phyloP scores from a whole-genome alignment of 176 grass and related monocot genomes.

The Puccinellia tenuiflora region DNA sequence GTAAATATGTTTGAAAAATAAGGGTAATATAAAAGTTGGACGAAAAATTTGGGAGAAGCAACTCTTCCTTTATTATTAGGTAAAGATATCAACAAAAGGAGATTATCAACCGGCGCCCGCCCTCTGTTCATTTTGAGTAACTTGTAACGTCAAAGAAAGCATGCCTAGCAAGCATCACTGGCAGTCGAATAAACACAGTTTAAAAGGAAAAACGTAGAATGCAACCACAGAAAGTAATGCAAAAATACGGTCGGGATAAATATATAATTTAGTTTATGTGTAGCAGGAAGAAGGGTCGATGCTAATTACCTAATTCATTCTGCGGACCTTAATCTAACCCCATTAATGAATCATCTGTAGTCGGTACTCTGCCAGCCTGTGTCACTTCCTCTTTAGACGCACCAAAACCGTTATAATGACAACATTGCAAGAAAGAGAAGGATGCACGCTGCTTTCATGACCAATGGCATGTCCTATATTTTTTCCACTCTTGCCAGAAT shows the following conservation, averaged over 20 bases:
- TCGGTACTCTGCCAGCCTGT: slow-evolving; percentile 48
- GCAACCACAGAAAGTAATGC: slow-evolving; percentile 8
- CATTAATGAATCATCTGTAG: slow-evolving; percentile 35
- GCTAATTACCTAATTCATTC: slow-evolving; percentile 59
- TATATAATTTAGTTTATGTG: slow-evolving; percentile 6
- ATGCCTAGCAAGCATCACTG: not conserved
- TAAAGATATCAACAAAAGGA: no score
- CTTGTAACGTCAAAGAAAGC: slow-evolving; percentile 5
- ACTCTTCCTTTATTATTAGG: no score
- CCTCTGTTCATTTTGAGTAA: not conserved
- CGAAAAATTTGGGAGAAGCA: no score
- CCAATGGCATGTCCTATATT: slow-evolving; percentile 58
- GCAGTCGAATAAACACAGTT: not conserved
- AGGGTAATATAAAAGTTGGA: no score
- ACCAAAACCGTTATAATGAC: slow-evolving; percentile 51
- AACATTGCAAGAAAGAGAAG: slow-evolving; percentile 93
- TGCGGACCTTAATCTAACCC: slow-evolving; percentile 51
- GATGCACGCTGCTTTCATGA: slow-evolving; percentile 54
- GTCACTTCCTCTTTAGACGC: slow-evolving; percentile 81
- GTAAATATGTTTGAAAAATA: no score
- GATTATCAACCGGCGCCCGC: no score
- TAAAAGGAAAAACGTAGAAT: not conserved
- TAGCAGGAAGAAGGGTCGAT: slow-evolving; percentile 11
- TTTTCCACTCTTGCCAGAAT: slow-evolving; percentile 89
- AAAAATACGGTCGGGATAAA: slow-evolving; percentile 2